Evolutionary conservation across 2,329 filamentous ascomycete species (phyloP).

Genomic region (Hypoxylon sp.): DNA sequence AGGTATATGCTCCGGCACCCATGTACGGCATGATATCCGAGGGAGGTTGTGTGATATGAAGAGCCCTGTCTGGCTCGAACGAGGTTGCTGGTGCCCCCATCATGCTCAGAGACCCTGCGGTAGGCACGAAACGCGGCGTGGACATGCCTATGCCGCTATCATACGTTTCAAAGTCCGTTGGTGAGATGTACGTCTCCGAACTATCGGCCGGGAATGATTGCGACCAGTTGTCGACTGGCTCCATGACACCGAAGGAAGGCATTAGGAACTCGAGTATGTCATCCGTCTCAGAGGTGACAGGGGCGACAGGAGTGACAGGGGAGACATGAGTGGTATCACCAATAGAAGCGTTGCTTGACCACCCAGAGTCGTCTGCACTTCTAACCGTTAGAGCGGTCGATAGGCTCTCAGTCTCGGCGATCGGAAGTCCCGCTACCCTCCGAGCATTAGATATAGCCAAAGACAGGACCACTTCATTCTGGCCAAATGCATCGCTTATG

Average conservation of each 20-base stretch:
- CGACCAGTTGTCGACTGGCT: constrained; percentile 18
- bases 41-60: constrained; percentile 36
- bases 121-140: not conserved
- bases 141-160: constrained; percentile 20
- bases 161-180: constrained; percentile 1
- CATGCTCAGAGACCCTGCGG: not conserved
- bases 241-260: constrained; percentile 7
- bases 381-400: not conserved
- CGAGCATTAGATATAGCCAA: constrained; percentile 33
- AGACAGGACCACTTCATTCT: constrained; percentile 13
- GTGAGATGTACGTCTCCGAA: constrained; percentile 1
- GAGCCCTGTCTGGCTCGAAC: constrained; percentile 33
- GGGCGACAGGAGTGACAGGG: not conserved
- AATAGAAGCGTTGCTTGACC: constrained; percentile 27
- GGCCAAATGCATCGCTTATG: constrained; percentile 29
- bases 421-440: constrained; percentile 29
- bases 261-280: constrained; percentile 11
- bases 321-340: constrained; percentile 4
- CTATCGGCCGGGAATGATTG: constrained; percentile 7
- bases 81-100: not conserved
- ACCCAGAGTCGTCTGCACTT: constrained; percentile 19
- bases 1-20: constrained; percentile 33
- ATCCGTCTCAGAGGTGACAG: constrained; percentile 2
- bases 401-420: not conserved
- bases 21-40: constrained; percentile 41